Evolutionary conservation across 257 asterid species (phyloP), one percentile per base, ranked within the genome.

Genomic region (Solanum okadae): DNA sequence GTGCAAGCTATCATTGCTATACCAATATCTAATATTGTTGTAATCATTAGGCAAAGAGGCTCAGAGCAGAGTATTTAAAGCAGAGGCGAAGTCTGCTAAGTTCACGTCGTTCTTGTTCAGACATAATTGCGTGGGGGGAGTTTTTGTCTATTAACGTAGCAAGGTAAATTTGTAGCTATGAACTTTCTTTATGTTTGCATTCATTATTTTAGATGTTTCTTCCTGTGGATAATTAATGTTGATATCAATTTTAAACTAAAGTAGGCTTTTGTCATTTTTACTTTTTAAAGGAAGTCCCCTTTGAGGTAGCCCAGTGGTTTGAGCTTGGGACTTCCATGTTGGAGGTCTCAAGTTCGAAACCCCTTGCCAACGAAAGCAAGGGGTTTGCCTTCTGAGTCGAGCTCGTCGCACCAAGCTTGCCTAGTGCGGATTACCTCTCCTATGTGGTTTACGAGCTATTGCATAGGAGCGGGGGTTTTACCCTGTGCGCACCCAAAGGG

Each of bases 41-140:
- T 52, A 61, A 70, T 42, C 15, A 1, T 70, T 35, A 88, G 90
- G 90, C 90, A 2, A 42, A 88, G 82, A 75, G 72, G 59, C 86
- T 56, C 23, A 88, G 88, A 75, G 86, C 88, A 25, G 88, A 86
- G 78, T 88, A 88, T 81, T 67, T 88, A 15, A 85, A 44, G 90
- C 85, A 42, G 72, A 88, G 90, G 83, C 35, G 44, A 85, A 88
- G 86, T n/a, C 29, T 38, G 56, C 86, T 22, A 44, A 22, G 20
- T 31, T 37, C 72, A 7, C 86, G 38, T 31, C 88, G 31, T 18
- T 59, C 27, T n/a, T 84, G 76, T 76, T 85, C 86, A 73, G 78
- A 85, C 35, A 88, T 88, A 83, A 59, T 27, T 29, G 86, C 71
- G 34, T 84, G 82, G 63, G 86, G 79, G 44, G 88, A 88, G 23